phyloP scores from a whole-genome alignment of 192 early-diverging fungal genomes.

The Coemansia sp. region DNA sequence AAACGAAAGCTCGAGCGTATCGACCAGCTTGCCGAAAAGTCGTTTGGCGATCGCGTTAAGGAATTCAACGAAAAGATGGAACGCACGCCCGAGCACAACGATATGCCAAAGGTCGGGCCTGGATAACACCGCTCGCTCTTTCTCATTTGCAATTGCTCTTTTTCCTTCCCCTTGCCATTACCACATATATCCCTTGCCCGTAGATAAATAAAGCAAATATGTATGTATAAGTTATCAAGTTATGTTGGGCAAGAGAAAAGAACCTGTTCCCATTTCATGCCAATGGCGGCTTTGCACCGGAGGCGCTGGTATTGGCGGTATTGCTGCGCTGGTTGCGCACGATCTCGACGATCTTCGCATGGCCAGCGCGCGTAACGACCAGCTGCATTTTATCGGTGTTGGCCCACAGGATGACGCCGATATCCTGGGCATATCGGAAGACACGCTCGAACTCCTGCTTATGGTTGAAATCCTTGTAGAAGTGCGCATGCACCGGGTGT shows the following conservation, averaged over 20 bases:
- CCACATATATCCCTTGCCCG: too few species aligned
- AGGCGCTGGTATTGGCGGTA: background rate
- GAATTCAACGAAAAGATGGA: slow-evolving; percentile 68
- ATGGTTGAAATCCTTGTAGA: slow-evolving; percentile 78
- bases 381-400: slow-evolving; percentile 69
- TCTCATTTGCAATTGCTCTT: too few species aligned
- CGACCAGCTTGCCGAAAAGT: slow-evolving; percentile 42
- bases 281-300: background rate
- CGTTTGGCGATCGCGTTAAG: slow-evolving; percentile 49
- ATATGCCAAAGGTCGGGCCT: slow-evolving; percentile 57
- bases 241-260: background rate
- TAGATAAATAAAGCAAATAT: too few species aligned
- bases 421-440: slow-evolving; percentile 72
- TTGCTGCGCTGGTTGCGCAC: slow-evolving; percentile 17
- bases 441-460: slow-evolving; percentile 73
- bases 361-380: slow-evolving; percentile 73
- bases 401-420: slow-evolving; percentile 78
- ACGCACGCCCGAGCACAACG: slow-evolving; percentile 63
- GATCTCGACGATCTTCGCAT: slow-evolving; percentile 63
- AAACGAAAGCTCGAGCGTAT: slow-evolving; percentile 46
- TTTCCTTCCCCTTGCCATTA: too few species aligned
- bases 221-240: background rate
- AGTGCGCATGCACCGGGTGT: slow-evolving; percentile 55
- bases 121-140: slow-evolving; percentile 12
- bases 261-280: background rate